Base-by-base conservation (phyloP, 371 early-diverging fungal species). In the Lichtheimia ornata region DNA sequence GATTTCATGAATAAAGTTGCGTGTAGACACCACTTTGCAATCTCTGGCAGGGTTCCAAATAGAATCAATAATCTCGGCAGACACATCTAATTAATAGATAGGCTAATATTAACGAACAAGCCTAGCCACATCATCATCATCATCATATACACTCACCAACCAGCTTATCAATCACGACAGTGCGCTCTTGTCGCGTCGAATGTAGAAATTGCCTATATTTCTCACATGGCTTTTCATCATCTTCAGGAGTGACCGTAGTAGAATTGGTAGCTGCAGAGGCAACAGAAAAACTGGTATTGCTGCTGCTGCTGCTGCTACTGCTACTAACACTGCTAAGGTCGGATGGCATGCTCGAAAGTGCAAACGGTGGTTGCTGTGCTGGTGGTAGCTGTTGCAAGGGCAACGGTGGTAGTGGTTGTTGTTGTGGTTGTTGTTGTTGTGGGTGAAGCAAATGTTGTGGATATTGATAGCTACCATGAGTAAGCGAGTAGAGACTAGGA, bases 1-100 rank as follows among this genome's bases (percentile, higher is more conserved):
- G 44, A 91, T 84, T 61, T 91, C 91, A 30, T 84, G 82, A 55
- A 92, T 85, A 81, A 90, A 67, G 55, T 63, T 41, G 62, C 70
- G 22, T 66, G 81, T 62, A 69, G 82, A 60, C 50, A 80, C 73
- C 35, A 79, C 72, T 52, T 72, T 66, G 66, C 65, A 81, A 65
- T 27, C 70, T 69, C 50, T 74, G 70, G n/a, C 62, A 3, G 75
- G 75, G n/a, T 59, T 56, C 72, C 72, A 71, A 15, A 73, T 77
- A 9, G 72, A 71, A 40, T 77, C 74, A 13, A 76, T 69, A 30
- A 76, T 73, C 35, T 70, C 70, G 15, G 76, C 73, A 6, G 73
- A 56, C 15, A 68, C 56, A 27, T 73, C 69, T 68, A 52, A 17
- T 50, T 53, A 2, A 35, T 35, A 9, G 2, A 35, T 35, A 9